Evolutionary conservation across 805 yeast species (phyloP).

Genomic region (Candida koratica): DNA sequence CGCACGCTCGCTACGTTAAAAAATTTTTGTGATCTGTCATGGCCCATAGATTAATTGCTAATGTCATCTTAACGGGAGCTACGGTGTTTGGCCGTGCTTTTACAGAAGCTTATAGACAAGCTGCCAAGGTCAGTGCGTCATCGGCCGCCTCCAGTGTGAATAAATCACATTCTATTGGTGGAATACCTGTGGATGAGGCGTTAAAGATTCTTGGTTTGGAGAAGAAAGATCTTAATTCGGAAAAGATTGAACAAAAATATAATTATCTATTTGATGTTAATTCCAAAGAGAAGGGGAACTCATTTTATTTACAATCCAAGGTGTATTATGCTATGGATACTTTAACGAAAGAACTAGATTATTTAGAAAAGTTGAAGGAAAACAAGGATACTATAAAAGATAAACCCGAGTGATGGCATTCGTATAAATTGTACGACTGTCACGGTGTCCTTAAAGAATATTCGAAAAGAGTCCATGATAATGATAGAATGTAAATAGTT

Average conservation of each 20-base stretch:
- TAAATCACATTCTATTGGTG: constrained; percentile 59
- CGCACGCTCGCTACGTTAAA: constrained; percentile 4
- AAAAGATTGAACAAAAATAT: constrained; percentile 65
- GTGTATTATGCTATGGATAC: constrained; percentile 94
- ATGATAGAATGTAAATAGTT: constrained; percentile 6
- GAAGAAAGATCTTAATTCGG: constrained; percentile 47
- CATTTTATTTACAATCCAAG: constrained; percentile 89
- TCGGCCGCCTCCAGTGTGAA: constrained; percentile 46
- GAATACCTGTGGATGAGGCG: constrained; percentile 84
- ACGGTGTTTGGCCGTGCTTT: constrained; percentile 95
- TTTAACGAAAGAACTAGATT: constrained; percentile 71
- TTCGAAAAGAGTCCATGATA: too few relatives aligned
- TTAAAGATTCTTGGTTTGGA: constrained; percentile 85
- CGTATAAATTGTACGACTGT: constrained; percentile 1
- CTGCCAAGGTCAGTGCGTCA: constrained; percentile 88
- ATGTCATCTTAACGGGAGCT: constrained; percentile 90
- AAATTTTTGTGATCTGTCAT: constrained; percentile 17
- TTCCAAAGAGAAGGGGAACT: constrained; percentile 92
- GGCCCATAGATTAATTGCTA: constrained; percentile 92
- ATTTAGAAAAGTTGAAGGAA: constrained; percentile 42
- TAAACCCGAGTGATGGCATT: constrained; percentile 1
- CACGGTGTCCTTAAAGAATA: too few relatives aligned
- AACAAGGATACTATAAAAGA: constrained; percentile 4
- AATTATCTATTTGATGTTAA: constrained; percentile 82
- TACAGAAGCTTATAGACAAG: constrained; percentile 94